Percentiles rank a stretch among this genome's conserved stretches.
phyloP scores from a whole-genome alignment of 2,329 filamentous ascomycete genomes.

The Exophiala bonariae region DNA sequence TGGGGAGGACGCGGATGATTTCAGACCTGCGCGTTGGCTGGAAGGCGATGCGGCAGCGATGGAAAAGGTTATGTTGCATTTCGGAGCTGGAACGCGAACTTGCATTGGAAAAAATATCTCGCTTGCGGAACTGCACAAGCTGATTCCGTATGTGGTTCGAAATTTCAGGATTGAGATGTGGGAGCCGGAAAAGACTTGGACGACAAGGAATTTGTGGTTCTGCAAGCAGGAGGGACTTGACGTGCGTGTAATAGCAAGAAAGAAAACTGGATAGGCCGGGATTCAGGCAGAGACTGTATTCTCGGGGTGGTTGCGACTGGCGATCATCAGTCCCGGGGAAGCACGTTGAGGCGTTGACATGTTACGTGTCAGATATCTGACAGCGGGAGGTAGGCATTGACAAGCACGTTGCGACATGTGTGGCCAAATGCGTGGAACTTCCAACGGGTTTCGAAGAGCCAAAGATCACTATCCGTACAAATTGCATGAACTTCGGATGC shows the following conservation, averaged over 20 bases:
- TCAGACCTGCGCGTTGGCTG: slow-evolving; percentile 28
- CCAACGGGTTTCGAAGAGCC: too few species aligned
- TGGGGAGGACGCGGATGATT: slow-evolving; percentile 26
- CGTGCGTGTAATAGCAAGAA: not conserved
- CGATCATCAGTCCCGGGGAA: too few species aligned
- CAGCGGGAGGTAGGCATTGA: too few species aligned
- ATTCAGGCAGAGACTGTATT: too few species aligned
- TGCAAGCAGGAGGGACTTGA: not conserved
- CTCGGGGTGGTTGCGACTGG: too few species aligned
- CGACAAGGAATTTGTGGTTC: not conserved
- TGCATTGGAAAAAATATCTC: slow-evolving; percentile 23
- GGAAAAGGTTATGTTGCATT: slow-evolving; percentile 24
- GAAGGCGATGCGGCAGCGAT: slow-evolving; percentile 16
- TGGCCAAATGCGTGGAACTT: too few species aligned
- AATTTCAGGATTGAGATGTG: slow-evolving; percentile 3
- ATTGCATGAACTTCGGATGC: too few species aligned
- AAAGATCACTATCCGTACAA: too few species aligned
- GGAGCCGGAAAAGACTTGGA: not conserved
- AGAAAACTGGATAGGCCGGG: too few species aligned
- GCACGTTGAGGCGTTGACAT: too few species aligned
- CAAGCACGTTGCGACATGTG: too few species aligned
- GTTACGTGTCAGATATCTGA: too few species aligned
- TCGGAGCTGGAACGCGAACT: slow-evolving; percentile 21
- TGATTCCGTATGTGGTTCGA: slow-evolving; percentile 12
- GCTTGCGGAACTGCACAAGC: slow-evolving; percentile 5